A percentile compares a stretch with the other conserved stretches of the same genome.
Evolutionary conservation across 805 yeast species (phyloP).

Genomic region (Pichia deserticola): DNA sequence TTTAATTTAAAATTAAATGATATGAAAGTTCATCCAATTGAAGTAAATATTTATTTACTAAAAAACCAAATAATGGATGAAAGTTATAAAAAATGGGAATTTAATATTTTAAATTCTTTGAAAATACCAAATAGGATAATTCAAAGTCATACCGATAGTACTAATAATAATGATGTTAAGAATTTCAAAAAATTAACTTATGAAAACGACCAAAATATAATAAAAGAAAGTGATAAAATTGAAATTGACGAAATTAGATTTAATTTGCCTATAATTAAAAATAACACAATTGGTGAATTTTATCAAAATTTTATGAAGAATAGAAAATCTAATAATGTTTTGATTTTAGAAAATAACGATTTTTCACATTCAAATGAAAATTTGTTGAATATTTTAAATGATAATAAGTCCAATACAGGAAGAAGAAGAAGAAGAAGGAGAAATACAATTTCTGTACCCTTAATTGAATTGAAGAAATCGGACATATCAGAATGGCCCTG

Average conservation of each 20-base stretch:
- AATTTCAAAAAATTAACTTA: background rate
- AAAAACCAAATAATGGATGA: background rate
- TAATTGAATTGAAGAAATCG: background rate
- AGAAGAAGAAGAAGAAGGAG: background rate
- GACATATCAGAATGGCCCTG: background rate
- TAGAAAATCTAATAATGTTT: background rate
- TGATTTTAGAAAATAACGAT: background rate
- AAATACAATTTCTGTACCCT: background rate
- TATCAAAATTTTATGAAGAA: no score
- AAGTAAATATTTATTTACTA: background rate
- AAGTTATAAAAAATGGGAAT: background rate
- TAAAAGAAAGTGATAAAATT: no score
- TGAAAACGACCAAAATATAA: no score
- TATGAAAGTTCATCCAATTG: background rate
- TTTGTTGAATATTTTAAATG: no score
- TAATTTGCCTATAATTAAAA: no score
- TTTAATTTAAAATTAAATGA: background rate
- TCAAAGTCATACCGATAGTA: background rate
- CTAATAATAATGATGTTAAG: background rate
- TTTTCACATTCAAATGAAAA: background rate
- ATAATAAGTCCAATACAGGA: no score
- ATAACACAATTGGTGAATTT: no score
- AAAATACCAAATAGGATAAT: background rate
- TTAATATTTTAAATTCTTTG: background rate
- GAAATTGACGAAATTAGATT: no score